These are phyloP conservation scores for Russula earlei DNA, from an alignment of 768 basidiomycete genomes.

Conservation along the genomic window DNA sequence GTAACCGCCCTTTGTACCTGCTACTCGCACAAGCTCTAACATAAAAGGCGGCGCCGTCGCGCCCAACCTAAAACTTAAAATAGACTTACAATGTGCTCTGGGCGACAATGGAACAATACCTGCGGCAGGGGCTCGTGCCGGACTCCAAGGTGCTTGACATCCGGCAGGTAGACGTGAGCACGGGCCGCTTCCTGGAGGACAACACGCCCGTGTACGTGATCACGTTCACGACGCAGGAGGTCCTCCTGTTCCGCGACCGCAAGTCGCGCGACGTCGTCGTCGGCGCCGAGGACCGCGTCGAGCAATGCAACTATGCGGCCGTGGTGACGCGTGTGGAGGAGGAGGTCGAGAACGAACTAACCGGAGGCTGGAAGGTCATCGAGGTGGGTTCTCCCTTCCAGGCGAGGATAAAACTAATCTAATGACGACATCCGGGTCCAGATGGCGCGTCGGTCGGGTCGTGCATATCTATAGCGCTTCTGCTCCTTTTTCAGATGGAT, in stretches of 20 bases:
- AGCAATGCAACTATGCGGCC: constrained; percentile 89
- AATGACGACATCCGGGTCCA: constrained; percentile 20
- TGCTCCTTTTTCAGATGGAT: neutral
- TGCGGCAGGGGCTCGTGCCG: constrained; percentile 81
- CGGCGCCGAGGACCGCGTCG: constrained; percentile 84
- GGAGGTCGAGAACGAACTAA: constrained; percentile 85
- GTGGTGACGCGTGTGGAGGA: constrained; percentile 83
- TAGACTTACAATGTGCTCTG: constrained; percentile 96
- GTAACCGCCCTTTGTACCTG: too few species aligned
- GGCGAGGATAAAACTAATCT: neutral
- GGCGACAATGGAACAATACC: constrained; percentile 94
- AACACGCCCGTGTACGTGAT: constrained; percentile 85
- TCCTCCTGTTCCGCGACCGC: constrained; percentile 82
- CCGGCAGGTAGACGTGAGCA: constrained; percentile 88
- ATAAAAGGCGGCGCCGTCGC: too few species aligned
- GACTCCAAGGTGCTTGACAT: constrained; percentile 96
- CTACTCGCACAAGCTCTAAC: too few species aligned
- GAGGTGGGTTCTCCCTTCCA: constrained; percentile 49
- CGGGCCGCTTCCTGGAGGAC: constrained; percentile 86
- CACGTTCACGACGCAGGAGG: constrained; percentile 89
- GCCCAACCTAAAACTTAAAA: too few species aligned
- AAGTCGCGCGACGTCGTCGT: constrained; percentile 84
- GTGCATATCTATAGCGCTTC: constrained; percentile 35
- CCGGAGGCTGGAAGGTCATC: constrained; percentile 96
- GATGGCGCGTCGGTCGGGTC: constrained; percentile 45